These are phyloP conservation scores for Taphrina wiesneri DNA, from an alignment of 1,139 yeast species.

Conservation along the genomic window DNA sequence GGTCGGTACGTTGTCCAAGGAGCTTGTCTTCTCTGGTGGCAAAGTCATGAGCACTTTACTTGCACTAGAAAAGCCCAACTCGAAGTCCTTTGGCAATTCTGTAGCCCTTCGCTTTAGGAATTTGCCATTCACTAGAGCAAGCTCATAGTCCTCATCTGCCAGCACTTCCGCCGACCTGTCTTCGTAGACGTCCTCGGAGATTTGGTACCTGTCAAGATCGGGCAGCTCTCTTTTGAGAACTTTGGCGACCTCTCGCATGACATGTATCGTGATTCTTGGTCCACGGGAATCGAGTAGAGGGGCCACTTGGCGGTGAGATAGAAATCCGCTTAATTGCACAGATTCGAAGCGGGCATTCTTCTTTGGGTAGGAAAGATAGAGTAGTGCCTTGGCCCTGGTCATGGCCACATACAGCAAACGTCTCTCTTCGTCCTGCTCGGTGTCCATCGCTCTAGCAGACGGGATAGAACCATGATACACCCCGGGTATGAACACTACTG, in stretches of 20 bases:
- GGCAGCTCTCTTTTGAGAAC: slow-evolving; percentile 3
- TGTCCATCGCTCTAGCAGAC: slow-evolving; percentile 45
- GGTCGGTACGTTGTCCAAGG: not conserved
- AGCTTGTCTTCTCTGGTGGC: not conserved
- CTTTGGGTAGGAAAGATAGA: slow-evolving; percentile 37
- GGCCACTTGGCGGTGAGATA: slow-evolving; percentile 6
- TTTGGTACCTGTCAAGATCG: not conserved
- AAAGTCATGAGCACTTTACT: slow-evolving; percentile 4
- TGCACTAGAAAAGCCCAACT: slow-evolving; percentile 13
- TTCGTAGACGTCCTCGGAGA: slow-evolving; percentile 7
- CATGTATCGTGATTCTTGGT: slow-evolving; percentile 9
- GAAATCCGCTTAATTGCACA: slow-evolving; percentile 21
- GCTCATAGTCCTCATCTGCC: not conserved
- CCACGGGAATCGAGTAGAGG: slow-evolving; percentile 13
- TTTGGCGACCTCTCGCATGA: slow-evolving; percentile 12
- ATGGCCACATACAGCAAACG: slow-evolving; percentile 84
- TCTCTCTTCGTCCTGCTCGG: slow-evolving; percentile 65
- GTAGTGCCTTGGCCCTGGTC: slow-evolving; percentile 66
- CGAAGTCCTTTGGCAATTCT: not conserved
- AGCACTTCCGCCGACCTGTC: slow-evolving; percentile 1
- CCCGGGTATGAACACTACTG: slow-evolving; percentile 69
- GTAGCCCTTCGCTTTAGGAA: not conserved
- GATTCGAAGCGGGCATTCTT: slow-evolving; percentile 26
- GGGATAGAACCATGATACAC: slow-evolving; percentile 47
- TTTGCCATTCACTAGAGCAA: not conserved